Evolutionary conservation across 306 rosid species (phyloP).

Genomic region (Corylus avellana): DNA sequence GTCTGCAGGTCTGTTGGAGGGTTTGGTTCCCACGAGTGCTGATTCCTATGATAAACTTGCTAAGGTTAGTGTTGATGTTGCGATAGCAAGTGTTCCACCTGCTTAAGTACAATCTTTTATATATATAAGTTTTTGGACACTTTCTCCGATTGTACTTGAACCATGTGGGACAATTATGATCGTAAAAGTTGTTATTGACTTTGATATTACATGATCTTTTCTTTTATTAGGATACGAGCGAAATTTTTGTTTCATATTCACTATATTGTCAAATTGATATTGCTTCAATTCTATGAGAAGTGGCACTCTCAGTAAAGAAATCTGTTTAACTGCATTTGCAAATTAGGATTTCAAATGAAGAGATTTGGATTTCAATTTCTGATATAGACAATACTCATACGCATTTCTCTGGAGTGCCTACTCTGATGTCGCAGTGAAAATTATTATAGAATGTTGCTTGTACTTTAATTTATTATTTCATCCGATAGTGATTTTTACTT

Average conservation of each 20-base stretch:
- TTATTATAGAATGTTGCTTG: no score
- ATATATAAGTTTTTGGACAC: no score
- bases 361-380: no score
- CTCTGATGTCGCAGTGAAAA: no score
- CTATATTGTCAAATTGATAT: neutral
- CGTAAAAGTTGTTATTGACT: neutral
- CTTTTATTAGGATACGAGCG: neutral
- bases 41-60: conserved; percentile 68
- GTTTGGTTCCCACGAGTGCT: conserved; percentile 57
- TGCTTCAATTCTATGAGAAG: neutral
- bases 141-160: no score
- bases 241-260: neutral
- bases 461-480: no score
- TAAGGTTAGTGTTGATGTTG: conserved; percentile 41
- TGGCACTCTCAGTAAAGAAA: neutral
- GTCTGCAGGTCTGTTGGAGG: conserved; percentile 38
- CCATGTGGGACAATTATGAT: no score
- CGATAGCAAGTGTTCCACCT: no score
- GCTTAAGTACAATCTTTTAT: no score
- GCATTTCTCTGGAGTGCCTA: no score
- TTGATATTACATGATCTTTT: neutral
- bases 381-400: no score
- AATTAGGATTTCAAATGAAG: neutral
- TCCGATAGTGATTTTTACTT: no score
- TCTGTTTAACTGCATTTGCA: neutral